phyloP scores from a whole-genome alignment of 169 alveolate species.

The Ichthyophthirius multifiliis region DNA sequence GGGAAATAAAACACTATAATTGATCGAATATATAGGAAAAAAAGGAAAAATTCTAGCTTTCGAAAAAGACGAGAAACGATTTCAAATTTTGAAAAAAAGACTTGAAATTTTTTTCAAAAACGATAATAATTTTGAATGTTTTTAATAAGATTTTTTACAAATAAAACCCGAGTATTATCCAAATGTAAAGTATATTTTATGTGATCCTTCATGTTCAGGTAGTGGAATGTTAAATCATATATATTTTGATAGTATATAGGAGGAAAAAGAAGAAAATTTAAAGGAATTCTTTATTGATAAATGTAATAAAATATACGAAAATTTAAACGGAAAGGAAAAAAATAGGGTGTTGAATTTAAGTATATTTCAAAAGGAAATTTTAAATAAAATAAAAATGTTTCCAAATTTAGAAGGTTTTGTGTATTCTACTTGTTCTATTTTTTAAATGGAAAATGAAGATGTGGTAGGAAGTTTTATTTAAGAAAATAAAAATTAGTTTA shows the following conservation, averaged over 20 bases:
- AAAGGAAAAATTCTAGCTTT: conserved; percentile 34
- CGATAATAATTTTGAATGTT: not conserved
- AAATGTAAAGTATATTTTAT: not conserved
- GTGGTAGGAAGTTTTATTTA: conserved; percentile 35
- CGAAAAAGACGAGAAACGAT: conserved; percentile 32
- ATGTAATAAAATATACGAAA: not conserved
- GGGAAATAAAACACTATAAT: conserved; percentile 38
- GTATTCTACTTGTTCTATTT: conserved; percentile 60
- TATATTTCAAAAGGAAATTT: conserved; percentile 12
- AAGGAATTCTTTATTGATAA: not conserved
- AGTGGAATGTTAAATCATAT: conserved; percentile 36
- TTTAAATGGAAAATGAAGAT: conserved; percentile 51
- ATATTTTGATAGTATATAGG: conserved; percentile 9
- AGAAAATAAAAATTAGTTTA: conserved; percentile 8
- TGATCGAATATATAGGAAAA: conserved; percentile 14
- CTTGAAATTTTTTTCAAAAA: conserved; percentile 6
- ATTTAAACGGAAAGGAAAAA: not conserved
- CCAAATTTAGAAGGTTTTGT: conserved; percentile 29
- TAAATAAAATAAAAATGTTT: conserved; percentile 13
- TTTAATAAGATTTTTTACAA: conserved; percentile 23
- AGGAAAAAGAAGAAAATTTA: not conserved
- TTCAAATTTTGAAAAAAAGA: conserved; percentile 18
- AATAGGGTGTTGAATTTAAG: not conserved
- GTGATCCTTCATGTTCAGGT: conserved; percentile 45
- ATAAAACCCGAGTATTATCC: not conserved